Base-by-base conservation (phyloP, 2,329 filamentous ascomycete species). In the Penicillium vulpinum region DNA sequence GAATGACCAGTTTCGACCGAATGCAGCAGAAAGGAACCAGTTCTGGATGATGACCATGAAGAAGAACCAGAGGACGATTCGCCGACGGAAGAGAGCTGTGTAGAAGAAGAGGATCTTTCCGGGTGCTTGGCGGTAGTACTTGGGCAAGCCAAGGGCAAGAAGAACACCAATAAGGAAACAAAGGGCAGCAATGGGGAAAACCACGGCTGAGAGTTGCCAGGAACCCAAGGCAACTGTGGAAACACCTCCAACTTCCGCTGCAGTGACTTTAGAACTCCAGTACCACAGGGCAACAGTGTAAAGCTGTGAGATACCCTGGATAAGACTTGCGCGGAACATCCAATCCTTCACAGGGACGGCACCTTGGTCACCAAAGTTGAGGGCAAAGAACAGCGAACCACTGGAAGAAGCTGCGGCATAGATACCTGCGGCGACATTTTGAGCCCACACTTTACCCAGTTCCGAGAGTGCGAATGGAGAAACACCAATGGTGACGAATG, bases 21-120 rank as follows among this genome's bases (percentile, higher is more conserved):
- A 88, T 3, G 83, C 85, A 0, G 86, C 80, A 13, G 83, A 84
- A 39, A 88, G 80, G 76, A 85, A 88, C 78, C 85, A 87, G 71
- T 88, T 88, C 68, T 88, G 85, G 35, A 88, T 72, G 58, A 87
- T 75, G 47, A 88, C 83, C 11, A 83, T 80, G 60, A 86, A 73
- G 68, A 88, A 84, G 75, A 87, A 88, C 86, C 86, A 88, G 11
- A 86, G 76, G 44, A 88, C 81, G 60, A 88, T 84, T 72, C 86
- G 87, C 54, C 86, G 80, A 39, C 85, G 80, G 62, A 82, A 76
- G 7, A 88, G 76, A 2, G 84, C 83, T 47, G 76, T 78, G 74
- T 88, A 88, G 77, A 89, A 88, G 26, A 82, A 84, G 0, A 86
- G 86, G 2, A 88, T 82, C 41, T 80, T 81, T 61, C 85, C 86